phyloP scores from a whole-genome alignment of 345 rosid genomes.

The Eucalyptus erythrocorys region DNA sequence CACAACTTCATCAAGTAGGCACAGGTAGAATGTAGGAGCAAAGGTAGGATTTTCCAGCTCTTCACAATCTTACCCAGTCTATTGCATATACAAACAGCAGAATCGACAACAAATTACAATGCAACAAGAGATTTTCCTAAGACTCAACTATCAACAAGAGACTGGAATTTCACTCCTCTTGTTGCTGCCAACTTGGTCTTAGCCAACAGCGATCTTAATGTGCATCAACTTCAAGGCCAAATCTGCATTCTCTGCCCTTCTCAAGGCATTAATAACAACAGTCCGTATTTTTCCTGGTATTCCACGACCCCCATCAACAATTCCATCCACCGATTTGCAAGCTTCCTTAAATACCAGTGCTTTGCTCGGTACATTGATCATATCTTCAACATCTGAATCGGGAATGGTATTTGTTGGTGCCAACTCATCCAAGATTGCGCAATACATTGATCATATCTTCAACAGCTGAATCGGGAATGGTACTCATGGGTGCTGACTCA shows the following conservation, averaged over 20 bases:
- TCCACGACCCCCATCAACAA: constrained; percentile 74
- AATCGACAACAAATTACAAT: neutral
- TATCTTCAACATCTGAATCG: constrained; percentile 76
- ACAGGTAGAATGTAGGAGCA: neutral
- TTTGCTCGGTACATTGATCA: constrained; percentile 61
- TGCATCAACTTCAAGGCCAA: constrained; percentile 85
- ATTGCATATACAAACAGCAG: neutral
- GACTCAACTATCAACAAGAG: constrained; percentile 36
- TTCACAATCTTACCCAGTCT: neutral
- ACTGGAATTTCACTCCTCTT: constrained; percentile 65
- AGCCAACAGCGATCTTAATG: constrained; percentile 79
- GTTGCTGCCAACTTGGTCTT: constrained; percentile 65
- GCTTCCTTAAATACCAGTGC: constrained; percentile 74
- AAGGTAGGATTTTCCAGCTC: neutral
- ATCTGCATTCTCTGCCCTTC: constrained; percentile 80
- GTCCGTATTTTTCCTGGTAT: constrained; percentile 65
- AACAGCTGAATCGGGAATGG: constrained; percentile 67
- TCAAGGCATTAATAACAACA: constrained; percentile 62
- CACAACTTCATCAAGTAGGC: neutral
- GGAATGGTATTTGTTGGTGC: constrained; percentile 78
- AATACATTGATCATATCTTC: constrained; percentile 71
- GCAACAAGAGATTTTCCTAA: neutral
- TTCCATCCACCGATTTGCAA: constrained; percentile 83
- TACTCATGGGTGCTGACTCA: constrained; percentile 84
- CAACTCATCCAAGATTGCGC: constrained; percentile 66